Evolutionary conservation across 106 monocot genomes (phyloP).

Genomic region (Xerophyta viscosa): DNA sequence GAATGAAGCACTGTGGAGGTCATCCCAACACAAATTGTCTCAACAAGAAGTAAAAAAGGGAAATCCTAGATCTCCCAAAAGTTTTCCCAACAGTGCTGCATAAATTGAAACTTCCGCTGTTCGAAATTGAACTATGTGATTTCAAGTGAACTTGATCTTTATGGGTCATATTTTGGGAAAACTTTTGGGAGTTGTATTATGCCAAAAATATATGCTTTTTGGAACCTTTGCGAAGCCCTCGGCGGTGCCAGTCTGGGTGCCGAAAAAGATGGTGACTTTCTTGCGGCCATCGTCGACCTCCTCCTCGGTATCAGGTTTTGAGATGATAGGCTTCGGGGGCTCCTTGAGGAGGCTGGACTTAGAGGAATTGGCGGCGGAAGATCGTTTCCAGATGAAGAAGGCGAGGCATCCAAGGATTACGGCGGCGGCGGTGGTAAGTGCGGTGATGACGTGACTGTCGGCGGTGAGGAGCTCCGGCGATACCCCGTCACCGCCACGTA

Average conservation of each 20-base stretch:
- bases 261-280: constrained; percentile 82
- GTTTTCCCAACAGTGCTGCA: too few species aligned
- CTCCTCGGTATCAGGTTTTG: constrained; percentile 23
- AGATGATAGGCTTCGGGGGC: constrained; percentile 26
- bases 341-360: constrained; percentile 21
- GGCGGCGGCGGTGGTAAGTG: constrained; percentile 40
- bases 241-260: constrained; percentile 89
- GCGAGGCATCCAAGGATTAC: constrained; percentile 48
- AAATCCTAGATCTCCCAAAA: too few species aligned
- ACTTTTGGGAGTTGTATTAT: too few species aligned
- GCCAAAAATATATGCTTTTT: too few species aligned
- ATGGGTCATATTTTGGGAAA: too few species aligned
- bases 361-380: constrained; percentile 3
- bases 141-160: too few species aligned
- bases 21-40: too few species aligned
- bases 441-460: constrained; percentile 30
- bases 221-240: constrained; percentile 98
- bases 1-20: too few species aligned
- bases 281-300: constrained; percentile 63
- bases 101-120: too few species aligned
- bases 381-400: constrained; percentile 43
- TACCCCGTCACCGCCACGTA: constrained; percentile 12
- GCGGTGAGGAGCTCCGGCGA: constrained; percentile 7
- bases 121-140: too few species aligned
- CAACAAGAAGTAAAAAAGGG: too few species aligned